Conservation (phyloP, 2,329 filamentous ascomycete genomes). For the Aspergillus fumigatus region DNA sequence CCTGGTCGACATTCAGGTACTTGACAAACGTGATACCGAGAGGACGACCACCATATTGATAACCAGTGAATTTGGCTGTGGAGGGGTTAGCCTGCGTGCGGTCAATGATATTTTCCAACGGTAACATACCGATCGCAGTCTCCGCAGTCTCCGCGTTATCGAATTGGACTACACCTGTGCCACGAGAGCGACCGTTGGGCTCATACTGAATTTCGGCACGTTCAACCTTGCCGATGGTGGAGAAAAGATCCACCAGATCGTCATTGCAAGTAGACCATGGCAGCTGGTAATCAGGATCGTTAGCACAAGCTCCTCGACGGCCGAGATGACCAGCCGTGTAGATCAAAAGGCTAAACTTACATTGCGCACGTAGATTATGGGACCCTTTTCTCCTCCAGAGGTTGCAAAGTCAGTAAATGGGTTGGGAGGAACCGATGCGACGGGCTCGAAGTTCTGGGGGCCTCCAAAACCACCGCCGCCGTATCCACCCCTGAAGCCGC, state of each 20-base stretch:
- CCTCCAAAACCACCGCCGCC: slow-evolving; percentile 46
- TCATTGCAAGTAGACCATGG: slow-evolving; percentile 99
- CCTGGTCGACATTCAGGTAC: slow-evolving; percentile 67
- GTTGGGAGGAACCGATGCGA: slow-evolving; percentile 61
- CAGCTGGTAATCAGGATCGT: slow-evolving; percentile 54
- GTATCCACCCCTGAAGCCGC: slow-evolving; percentile 46
- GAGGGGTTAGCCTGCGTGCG: slow-evolving; percentile 13
- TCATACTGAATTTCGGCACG: slow-evolving; percentile 99
- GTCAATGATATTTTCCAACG: slow-evolving; percentile 12
- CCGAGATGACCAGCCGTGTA: background rate
- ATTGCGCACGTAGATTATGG: slow-evolving; percentile 93
- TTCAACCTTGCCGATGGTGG: slow-evolving; percentile 95
- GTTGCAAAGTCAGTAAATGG: slow-evolving; percentile 92
- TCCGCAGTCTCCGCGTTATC: slow-evolving; percentile 78
- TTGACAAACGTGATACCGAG: slow-evolving; percentile 91
- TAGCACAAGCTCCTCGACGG: background rate
- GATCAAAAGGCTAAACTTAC: slow-evolving; percentile 54
- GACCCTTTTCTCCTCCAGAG: slow-evolving; percentile 74
- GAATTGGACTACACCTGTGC: slow-evolving; percentile 95
- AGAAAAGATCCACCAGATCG: slow-evolving; percentile 92
- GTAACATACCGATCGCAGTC: slow-evolving; percentile 68
- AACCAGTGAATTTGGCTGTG: slow-evolving; percentile 87
- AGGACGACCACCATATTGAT: slow-evolving; percentile 93
- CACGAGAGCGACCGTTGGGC: slow-evolving; percentile 88
- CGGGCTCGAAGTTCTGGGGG: slow-evolving; percentile 34